A percentile compares a stretch with the other conserved stretches of the same genome.
Conservation (phyloP, 208 protist genomes). For the Trypanosomatidae sp. region DNA sequence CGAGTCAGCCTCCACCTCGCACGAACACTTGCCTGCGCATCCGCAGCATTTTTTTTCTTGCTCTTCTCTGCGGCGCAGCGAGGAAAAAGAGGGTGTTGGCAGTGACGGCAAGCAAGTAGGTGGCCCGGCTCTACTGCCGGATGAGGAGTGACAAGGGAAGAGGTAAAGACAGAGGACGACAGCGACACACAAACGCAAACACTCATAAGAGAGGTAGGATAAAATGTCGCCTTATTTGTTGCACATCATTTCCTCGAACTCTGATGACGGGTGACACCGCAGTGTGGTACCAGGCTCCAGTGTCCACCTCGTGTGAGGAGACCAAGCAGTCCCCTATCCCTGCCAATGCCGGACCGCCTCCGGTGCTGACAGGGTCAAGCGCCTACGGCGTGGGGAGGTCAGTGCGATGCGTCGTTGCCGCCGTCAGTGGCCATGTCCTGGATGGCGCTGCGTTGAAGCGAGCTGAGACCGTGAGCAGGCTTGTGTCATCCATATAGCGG, state of each 20-base stretch:
- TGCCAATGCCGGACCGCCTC: background rate
- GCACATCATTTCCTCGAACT: background rate
- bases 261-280: background rate
- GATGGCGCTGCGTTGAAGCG: background rate
- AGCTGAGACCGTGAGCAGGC: background rate
- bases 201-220: background rate
- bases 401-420: background rate
- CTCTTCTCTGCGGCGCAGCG: background rate
- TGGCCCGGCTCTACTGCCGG: background rate
- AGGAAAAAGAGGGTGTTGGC: background rate
- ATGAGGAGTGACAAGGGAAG: background rate
- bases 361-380: background rate
- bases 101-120: background rate
- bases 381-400: background rate
- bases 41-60: background rate
- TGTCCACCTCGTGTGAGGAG: background rate
- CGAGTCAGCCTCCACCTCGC: background rate
- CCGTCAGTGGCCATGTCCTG: background rate
- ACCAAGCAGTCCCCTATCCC: background rate
- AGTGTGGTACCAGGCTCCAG: background rate
- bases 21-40: background rate
- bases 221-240: background rate
- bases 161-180: background rate
- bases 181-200: background rate
- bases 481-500: background rate